These are phyloP conservation scores for Plasmodium fragile DNA, from an alignment of 169 alveolate genomes.

Conservation along the genomic window DNA sequence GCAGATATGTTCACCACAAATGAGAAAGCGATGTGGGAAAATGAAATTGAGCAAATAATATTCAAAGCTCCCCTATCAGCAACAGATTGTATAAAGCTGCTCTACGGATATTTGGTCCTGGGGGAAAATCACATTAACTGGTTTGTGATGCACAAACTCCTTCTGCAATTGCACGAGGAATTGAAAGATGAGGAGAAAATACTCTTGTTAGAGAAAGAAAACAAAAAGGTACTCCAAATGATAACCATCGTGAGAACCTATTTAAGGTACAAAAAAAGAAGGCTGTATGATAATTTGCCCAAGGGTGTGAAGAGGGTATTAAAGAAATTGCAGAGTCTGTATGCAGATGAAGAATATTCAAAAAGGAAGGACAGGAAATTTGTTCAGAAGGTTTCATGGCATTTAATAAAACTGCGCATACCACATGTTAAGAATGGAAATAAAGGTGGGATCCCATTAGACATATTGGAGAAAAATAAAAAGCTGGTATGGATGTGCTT, in stretches of 20 bases:
- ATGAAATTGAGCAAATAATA: not conserved
- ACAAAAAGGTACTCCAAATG: constrained; percentile 12
- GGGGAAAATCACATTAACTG: constrained; percentile 59
- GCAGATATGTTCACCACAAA: not conserved
- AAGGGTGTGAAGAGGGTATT: constrained; percentile 28
- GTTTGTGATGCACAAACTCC: constrained; percentile 31
- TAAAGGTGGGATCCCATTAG: constrained; percentile 81
- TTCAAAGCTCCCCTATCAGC: constrained; percentile 14
- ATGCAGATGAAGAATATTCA: constrained; percentile 10
- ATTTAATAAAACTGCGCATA: constrained; percentile 80
- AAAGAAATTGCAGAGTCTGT: constrained; percentile 5
- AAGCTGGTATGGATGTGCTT: constrained; percentile 85
- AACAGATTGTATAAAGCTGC: constrained; percentile 13
- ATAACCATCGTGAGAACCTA: constrained; percentile 30
- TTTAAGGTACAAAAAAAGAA: constrained; percentile 48
- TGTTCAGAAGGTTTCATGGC: constrained; percentile 79
- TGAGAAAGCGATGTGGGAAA: not conserved
- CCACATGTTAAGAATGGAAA: constrained; percentile 76
- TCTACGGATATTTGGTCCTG: constrained; percentile 26
- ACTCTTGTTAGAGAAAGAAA: not conserved
- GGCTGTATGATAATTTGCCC: constrained; percentile 36
- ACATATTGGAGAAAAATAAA: constrained; percentile 80
- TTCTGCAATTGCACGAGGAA: constrained; percentile 2
- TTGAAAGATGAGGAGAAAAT: constrained; percentile 19
- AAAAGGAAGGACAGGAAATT: constrained; percentile 34